Evolutionary conservation across 352 stramenopile species (phyloP).

Genomic region (Phytophthora sojae): DNA sequence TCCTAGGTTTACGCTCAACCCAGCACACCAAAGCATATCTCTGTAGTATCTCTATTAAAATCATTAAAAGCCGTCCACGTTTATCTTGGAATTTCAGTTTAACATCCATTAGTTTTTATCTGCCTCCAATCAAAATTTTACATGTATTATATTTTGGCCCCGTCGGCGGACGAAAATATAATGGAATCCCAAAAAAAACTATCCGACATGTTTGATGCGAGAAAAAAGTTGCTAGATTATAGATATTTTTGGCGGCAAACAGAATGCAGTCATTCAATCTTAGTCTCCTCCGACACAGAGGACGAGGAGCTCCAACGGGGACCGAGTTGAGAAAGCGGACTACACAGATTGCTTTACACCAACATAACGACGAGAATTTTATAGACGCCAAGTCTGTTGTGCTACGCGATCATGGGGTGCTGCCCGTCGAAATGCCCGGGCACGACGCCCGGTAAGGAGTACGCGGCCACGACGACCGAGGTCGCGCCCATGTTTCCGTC

Average conservation of each 20-base stretch:
- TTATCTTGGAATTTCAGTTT: too few species aligned
- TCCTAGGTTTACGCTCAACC: too few species aligned
- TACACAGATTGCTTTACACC: background rate
- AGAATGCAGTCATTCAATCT: slow-evolving; percentile 12
- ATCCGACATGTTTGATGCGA: too few species aligned
- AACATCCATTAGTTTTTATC: too few species aligned
- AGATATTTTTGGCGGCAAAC: background rate
- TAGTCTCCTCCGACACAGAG: slow-evolving; percentile 10
- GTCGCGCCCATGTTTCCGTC: slow-evolving; percentile 7
- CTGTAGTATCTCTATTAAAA: too few species aligned
- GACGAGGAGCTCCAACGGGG: slow-evolving; percentile 1
- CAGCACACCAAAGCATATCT: too few species aligned
- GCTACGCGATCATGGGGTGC: slow-evolving; percentile 54
- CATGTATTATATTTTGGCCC: too few species aligned
- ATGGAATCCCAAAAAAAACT: too few species aligned
- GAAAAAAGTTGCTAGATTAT: too few species aligned
- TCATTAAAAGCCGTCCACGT: too few species aligned
- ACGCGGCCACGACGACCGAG: slow-evolving; percentile 13
- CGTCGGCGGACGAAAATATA: too few species aligned
- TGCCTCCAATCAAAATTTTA: too few species aligned
- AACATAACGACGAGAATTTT: background rate
- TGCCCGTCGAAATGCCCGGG: slow-evolving; percentile 59
- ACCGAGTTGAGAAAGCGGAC: background rate
- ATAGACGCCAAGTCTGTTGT: background rate
- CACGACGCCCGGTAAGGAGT: slow-evolving; percentile 15